Evolutionary conservation across 345 rosid species (phyloP), one percentile per base, ranked within the genome.

Genomic region (Gossypium mustelinum): DNA sequence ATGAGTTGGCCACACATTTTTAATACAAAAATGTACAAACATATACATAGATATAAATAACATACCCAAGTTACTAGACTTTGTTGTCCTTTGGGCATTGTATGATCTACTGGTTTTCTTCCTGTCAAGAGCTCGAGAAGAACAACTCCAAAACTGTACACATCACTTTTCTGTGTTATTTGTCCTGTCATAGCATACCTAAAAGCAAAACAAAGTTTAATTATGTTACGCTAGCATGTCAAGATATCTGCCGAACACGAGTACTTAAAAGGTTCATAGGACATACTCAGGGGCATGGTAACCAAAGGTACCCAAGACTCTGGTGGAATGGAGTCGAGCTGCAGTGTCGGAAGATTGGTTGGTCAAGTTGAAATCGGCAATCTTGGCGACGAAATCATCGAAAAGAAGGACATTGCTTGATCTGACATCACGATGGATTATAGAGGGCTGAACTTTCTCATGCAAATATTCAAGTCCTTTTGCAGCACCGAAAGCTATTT

Each of bases 181-280:
- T 96, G 99, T 54, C 98, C 98, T 39, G 99, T 96, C 98, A 96
- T 96, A 20, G 99, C 99, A 72, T 96, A 96, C 86, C 99, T 96
- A 82, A 9, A 8, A 61, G 11, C 63, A 5, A 58, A 24, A 73
- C 2, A 48, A 47, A 59, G 13, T 22, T 58, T 11, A 45, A 7
- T 1, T 45, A 8, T 45, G 50, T 45, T 9, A 11, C 12, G 3
- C 2, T 9, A 45, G 12, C 50, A 45, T 11, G 10, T 55, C 59
- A 48, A 48, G 16, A 48, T 48, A 48, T 9, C 0, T 48, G 52
- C 0, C 52, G 12, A 48, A 48, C 52, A 48, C 52, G 13, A 11
- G 12, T 48, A 9, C 41, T 34, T 34, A 5, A 34, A 34, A 5
- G 41, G 41, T 5, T 5, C 41, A 34, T 34, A 56, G 4, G 18